Percentiles rank a stretch among this genome's conserved stretches.
These are phyloP conservation scores for Colletotrichum sp. DNA, from an alignment of 2,329 filamentous ascomycete genomes.

Conservation along the genomic window DNA sequence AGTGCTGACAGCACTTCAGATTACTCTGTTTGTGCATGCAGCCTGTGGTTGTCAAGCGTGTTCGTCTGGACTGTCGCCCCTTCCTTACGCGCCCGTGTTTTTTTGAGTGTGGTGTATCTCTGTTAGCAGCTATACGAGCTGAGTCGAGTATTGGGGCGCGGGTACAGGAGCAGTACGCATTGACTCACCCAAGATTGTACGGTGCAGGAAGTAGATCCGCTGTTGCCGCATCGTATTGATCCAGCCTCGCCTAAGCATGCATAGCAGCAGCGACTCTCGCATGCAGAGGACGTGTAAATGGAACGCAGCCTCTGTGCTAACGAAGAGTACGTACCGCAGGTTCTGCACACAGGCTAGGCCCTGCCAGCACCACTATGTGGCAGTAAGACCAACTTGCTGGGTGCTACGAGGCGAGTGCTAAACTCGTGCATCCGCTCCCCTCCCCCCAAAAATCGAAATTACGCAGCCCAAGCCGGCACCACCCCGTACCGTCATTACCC, in stretches of 20 bases:
- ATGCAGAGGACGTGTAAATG: background rate
- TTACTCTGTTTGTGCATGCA: background rate
- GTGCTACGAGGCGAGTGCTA: background rate
- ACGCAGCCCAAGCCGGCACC: slow-evolving; percentile 8
- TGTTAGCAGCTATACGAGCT: slow-evolving; percentile 21
- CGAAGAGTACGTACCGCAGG: background rate
- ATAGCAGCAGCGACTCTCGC: background rate
- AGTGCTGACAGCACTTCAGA: background rate
- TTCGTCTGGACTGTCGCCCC: background rate
- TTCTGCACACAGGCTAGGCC: background rate
- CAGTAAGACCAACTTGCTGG: background rate
- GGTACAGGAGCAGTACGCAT: background rate
- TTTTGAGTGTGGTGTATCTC: background rate
- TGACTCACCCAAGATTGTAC: fast-evolving
- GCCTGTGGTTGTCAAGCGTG: background rate
- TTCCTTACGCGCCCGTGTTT: background rate
- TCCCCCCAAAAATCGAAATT: slow-evolving; percentile 5
- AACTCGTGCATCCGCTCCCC: background rate
- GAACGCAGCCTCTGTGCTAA: background rate
- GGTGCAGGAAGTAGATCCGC: background rate
- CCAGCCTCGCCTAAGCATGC: background rate
- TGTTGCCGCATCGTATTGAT: background rate
- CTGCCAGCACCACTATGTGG: background rate
- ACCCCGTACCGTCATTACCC: slow-evolving; percentile 10
- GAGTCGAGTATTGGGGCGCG: background rate